Evolutionary conservation across 495 filamentous ascomycete genomes (phyloP).

Genomic region (Aspergillus funiculosus): DNA sequence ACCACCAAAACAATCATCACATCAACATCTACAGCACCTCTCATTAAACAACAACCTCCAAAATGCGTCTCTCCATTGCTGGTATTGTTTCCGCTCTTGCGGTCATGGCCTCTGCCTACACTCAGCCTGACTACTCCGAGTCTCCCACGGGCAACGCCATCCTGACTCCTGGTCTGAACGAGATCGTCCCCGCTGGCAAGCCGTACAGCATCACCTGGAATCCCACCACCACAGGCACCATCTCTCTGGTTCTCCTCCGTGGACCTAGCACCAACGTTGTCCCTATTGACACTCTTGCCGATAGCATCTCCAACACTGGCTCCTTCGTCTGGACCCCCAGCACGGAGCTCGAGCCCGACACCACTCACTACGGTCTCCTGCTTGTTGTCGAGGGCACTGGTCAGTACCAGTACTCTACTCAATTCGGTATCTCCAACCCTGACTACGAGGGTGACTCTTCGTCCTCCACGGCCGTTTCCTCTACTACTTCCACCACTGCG

Average conservation of each 20-base stretch:
- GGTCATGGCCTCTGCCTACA: constrained; percentile 49
- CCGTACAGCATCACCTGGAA: constrained; percentile 59
- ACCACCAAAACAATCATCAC: constrained; percentile 2
- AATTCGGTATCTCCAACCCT: constrained; percentile 60
- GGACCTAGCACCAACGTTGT: constrained; percentile 54
- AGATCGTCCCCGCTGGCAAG: constrained; percentile 50
- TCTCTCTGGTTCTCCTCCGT: constrained; percentile 59
- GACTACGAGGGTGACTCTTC: constrained; percentile 22
- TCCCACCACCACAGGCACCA: constrained; percentile 37
- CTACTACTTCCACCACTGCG: constrained; percentile 13
- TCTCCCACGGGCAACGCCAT: constrained; percentile 54
- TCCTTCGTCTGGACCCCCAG: constrained; percentile 52
- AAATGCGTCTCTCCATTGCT: constrained; percentile 49
- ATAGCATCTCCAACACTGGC: constrained; percentile 54
- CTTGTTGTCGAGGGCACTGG: constrained; percentile 58
- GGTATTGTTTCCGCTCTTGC: constrained; percentile 44
- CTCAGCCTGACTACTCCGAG: constrained; percentile 42
- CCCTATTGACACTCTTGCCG: constrained; percentile 49
- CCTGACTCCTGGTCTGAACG: constrained; percentile 43
- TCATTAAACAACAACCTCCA: constrained; percentile 20
- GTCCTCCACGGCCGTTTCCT: constrained; percentile 15
- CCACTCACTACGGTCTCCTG: constrained; percentile 59
- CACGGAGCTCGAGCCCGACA: constrained; percentile 41
- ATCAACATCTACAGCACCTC: constrained; percentile 15
- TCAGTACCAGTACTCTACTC: constrained; percentile 62